Percentiles rank a stretch among this genome's conserved stretches.
Evolutionary conservation across 352 stramenopile genomes (phyloP).

Genomic region (Phytophthora sp.): DNA sequence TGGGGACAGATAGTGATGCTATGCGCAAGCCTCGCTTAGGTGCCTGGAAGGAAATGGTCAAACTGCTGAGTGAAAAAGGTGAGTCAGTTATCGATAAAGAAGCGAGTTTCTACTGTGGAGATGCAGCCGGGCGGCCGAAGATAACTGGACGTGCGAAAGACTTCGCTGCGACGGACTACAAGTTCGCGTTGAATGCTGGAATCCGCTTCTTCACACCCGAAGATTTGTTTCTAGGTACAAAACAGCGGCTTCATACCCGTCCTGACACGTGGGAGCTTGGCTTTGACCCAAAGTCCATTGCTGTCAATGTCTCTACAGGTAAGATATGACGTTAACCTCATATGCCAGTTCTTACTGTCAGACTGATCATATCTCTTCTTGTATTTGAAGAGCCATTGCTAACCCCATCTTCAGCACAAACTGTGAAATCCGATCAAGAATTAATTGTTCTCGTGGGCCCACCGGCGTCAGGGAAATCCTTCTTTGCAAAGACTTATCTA

Average conservation of each 20-base stretch:
- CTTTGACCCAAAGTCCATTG: conserved; percentile 65
- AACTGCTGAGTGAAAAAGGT: conserved; percentile 22
- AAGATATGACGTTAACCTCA: conserved; percentile 2
- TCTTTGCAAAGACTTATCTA: conserved; percentile 56
- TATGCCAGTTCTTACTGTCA: background rate
- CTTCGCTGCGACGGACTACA: conserved; percentile 88
- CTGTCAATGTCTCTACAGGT: conserved; percentile 34
- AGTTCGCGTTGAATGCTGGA: conserved; percentile 88
- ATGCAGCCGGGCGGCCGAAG: conserved; percentile 82
- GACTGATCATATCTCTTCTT: conserved; percentile 2
- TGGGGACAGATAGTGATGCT: conserved; percentile 72
- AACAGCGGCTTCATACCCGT: conserved; percentile 76
- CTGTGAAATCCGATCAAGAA: conserved; percentile 52
- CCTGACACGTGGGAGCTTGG: conserved; percentile 74
- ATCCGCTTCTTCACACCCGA: conserved; percentile 87
- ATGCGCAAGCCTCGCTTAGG: conserved; percentile 84
- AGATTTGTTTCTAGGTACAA: conserved; percentile 75
- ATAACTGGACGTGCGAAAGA: conserved; percentile 72
- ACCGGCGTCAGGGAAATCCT: conserved; percentile 79
- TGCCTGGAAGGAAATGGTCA: conserved; percentile 65
- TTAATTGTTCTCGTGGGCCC: conserved; percentile 76
- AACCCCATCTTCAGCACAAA: conserved; percentile 27
- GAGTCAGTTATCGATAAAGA: conserved; percentile 47
- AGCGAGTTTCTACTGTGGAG: conserved; percentile 82
- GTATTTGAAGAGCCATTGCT: conserved; percentile 32